phyloP scores from a whole-genome alignment of 495 filamentous ascomycete species.

The Trichoderma asperelloides region DNA sequence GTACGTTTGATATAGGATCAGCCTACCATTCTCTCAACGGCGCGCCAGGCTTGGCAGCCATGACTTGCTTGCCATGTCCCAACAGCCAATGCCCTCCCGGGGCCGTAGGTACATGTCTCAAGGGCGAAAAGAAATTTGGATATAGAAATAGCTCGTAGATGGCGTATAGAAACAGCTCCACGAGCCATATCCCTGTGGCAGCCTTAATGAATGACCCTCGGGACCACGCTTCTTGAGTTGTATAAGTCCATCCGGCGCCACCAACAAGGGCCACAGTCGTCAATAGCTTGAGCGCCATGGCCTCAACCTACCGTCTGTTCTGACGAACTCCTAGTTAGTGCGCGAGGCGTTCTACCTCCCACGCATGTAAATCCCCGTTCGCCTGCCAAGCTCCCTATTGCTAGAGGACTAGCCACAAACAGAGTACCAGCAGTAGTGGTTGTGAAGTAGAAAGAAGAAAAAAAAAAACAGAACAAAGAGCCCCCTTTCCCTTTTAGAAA shows the following conservation, averaged over 20 bases:
- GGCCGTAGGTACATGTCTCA: slow-evolving; percentile 54
- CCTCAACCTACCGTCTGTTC: not conserved
- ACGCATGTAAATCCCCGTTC: too few relatives aligned
- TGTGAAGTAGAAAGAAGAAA: too few relatives aligned
- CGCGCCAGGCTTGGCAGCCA: slow-evolving; percentile 48
- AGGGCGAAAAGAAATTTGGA: slow-evolving; percentile 64
- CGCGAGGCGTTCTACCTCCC: too few relatives aligned
- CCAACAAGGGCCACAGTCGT: slow-evolving; percentile 26
- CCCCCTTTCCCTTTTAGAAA: too few relatives aligned
- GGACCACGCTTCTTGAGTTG: slow-evolving; percentile 19
- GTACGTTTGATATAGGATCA: not conserved
- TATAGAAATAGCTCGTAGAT: slow-evolving; percentile 54
- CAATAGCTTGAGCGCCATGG: slow-evolving; percentile 7
- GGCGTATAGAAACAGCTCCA: slow-evolving; percentile 20
- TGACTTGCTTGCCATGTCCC: slow-evolving; percentile 50
- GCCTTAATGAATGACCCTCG: slow-evolving; percentile 13
- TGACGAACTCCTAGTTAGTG: too few relatives aligned
- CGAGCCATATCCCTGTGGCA: slow-evolving; percentile 14
- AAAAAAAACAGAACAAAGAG: too few relatives aligned
- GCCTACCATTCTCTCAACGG: slow-evolving; percentile 51
- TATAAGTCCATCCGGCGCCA: slow-evolving; percentile 6
- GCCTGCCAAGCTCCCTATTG: too few relatives aligned
- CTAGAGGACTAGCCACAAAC: too few relatives aligned
- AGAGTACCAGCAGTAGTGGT: too few relatives aligned
- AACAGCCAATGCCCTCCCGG: slow-evolving; percentile 33